Base-by-base conservation (phyloP, 2,329 filamentous ascomycete species). In the Colletotrichum acutatum region DNA sequence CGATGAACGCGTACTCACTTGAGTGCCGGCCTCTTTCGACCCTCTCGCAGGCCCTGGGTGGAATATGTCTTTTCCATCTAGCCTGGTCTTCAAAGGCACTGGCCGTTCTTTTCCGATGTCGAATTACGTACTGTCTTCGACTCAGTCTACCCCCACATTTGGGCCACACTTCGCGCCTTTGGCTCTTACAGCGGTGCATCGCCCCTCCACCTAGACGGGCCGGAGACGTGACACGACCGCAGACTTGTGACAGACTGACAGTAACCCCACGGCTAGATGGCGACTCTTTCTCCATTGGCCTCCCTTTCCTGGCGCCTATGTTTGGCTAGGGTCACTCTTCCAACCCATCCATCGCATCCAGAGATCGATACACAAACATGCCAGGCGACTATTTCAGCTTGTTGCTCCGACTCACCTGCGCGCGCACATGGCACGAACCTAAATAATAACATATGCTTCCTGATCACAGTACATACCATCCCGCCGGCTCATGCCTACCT, bases 131-230 rank as follows among this genome's bases (percentile, higher is more conserved):
- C 42, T 63, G 14, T 16, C 26, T 61, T 71, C 64, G 49, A 68
- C 68, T 71, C 64, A 63, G 65, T 54, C 24, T n/a, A 65, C 64
- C 68, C 68, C 64, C 68, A 68, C 68, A 61, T 52, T 57, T 49
- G 26, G 57, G 57, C 37, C 52, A 68, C 65, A 42, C 58, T 46
- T 59, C 58, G 28, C 58, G 30, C 24, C 32, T 26, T 58, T 52
- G 56, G 28, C 16, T 66, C 22, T 54, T 22, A 30, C 24, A 49
- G 30, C 49, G 26, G 56, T 61, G 62, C 57, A 24, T 66, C 30
- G 42, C 63, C 61, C 26, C 54, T 56, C 28, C 66, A 42, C 11
- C 3, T 22, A 26, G 49, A 57, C 37, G 57, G 56, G 56, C 57
- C 49, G 26, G 46, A 62, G 52, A 58, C 26, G 69, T 58, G 28